Evolutionary conservation across 305 asterid species (phyloP).

Genomic region (Solanum hybrid): DNA sequence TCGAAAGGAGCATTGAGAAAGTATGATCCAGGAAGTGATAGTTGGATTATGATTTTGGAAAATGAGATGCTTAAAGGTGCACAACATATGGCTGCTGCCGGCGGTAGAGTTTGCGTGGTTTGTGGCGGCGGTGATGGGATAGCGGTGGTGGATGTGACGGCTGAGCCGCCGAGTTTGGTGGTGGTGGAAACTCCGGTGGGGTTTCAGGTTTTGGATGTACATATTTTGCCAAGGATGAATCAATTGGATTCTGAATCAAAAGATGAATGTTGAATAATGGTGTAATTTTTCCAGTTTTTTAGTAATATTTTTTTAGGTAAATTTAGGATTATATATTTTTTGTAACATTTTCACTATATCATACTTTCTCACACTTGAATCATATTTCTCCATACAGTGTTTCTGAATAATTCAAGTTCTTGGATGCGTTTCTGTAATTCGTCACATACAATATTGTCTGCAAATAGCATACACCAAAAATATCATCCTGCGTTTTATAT

Average conservation of each 20-base stretch:
- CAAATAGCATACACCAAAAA: too few relatives aligned
- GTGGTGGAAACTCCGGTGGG: conserved; percentile 51
- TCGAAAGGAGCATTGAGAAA: conserved; percentile 40
- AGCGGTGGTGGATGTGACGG: conserved; percentile 58
- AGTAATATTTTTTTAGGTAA: not conserved
- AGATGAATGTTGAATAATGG: not conserved
- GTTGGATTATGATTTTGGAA: conserved; percentile 42
- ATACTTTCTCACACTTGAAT: not conserved
- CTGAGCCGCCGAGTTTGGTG: conserved; percentile 31
- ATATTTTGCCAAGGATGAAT: conserved; percentile 62
- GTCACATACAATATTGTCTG: not conserved
- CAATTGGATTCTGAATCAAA: not conserved
- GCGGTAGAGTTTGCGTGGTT: conserved; percentile 61
- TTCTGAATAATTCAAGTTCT: not conserved
- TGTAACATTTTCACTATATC: not conserved
- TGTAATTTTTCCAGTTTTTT: not conserved
- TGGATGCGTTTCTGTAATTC: not conserved
- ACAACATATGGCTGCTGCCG: conserved; percentile 42
- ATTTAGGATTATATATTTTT: not conserved
- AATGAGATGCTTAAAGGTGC: conserved; percentile 41
- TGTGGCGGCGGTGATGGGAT: conserved; percentile 30
- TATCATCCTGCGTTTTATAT: not conserved
- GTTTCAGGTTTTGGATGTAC: conserved; percentile 36
- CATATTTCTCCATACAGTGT: not conserved
- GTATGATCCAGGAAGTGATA: conserved; percentile 40